Conservation (phyloP, 2,329 filamentous ascomycete genomes). For the Alternaria sp. region DNA sequence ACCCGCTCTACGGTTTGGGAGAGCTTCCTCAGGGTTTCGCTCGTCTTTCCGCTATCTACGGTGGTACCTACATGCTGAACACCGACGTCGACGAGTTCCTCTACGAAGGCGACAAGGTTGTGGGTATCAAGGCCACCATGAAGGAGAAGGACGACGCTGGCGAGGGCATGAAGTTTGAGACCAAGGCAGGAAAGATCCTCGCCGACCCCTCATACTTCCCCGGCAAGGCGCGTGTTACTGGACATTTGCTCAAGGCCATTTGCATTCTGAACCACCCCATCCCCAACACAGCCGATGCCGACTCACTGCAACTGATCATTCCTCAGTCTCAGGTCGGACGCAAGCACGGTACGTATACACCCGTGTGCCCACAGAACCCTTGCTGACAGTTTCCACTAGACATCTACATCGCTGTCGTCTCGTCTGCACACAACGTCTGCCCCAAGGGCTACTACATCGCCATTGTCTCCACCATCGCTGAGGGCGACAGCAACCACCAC, state of each 20-base stretch:
- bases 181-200: constrained; percentile 94
- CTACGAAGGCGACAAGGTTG: constrained; percentile 84
- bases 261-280: constrained; percentile 97
- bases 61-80: constrained; percentile 99
- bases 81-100: constrained; percentile 88
- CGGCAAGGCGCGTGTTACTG: constrained; percentile 82
- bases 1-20: constrained; percentile 95
- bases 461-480: constrained; percentile 96
- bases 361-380: not conserved
- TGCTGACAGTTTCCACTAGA: constrained; percentile 60
- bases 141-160: constrained; percentile 77
- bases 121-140: constrained; percentile 98
- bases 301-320: constrained; percentile 95
- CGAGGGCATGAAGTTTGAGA: constrained; percentile 87
- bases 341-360: constrained; percentile 76
- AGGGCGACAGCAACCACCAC: constrained; percentile 90
- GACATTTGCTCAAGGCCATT: constrained; percentile 93
- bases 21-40: constrained; percentile 98
- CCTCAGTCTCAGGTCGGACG: constrained; percentile 96
- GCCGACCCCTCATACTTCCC: constrained; percentile 98
- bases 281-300: constrained; percentile 83
- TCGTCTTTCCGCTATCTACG: constrained; percentile 96
- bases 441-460: constrained; percentile 99
- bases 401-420: constrained; percentile 96
- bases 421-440: constrained; percentile 95